Conservation (phyloP, 805 yeast species). For the Scheffersomyces spartinae region DNA sequence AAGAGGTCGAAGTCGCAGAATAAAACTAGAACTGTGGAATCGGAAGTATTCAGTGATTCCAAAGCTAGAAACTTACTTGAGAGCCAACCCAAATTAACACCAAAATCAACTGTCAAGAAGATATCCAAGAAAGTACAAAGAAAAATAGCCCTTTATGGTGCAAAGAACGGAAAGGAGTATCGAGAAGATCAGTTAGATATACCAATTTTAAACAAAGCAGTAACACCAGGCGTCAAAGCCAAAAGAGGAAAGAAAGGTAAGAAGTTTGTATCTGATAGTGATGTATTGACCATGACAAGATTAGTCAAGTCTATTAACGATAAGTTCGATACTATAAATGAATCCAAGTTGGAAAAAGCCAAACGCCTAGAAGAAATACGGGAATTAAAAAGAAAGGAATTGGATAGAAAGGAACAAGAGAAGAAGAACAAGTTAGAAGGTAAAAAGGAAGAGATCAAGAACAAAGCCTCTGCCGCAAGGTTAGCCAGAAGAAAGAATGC, state of each 20-base stretch:
- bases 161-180: slow-evolving; percentile 43
- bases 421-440: slow-evolving; percentile 60
- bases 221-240: slow-evolving; percentile 71
- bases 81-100: slow-evolving; percentile 46
- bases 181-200: slow-evolving; percentile 70
- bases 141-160: slow-evolving; percentile 56
- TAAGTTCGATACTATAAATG: slow-evolving; percentile 63
- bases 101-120: slow-evolving; percentile 41
- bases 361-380: slow-evolving; percentile 83
- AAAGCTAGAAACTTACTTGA: slow-evolving; percentile 59
- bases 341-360: slow-evolving; percentile 83
- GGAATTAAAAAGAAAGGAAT: slow-evolving; percentile 75
- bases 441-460: slow-evolving; percentile 67
- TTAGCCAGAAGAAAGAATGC: slow-evolving; percentile 53
- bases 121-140: slow-evolving; percentile 55
- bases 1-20: slow-evolving; percentile 45
- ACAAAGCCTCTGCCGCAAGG: slow-evolving; percentile 62
- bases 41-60: slow-evolving; percentile 56
- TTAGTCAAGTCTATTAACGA: slow-evolving; percentile 76
- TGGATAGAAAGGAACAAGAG: slow-evolving; percentile 69
- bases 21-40: slow-evolving; percentile 42
- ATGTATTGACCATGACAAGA: slow-evolving; percentile 49
- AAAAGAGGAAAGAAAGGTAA: slow-evolving; percentile 83
- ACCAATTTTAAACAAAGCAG: slow-evolving; percentile 72
- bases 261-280: slow-evolving; percentile 63